Conservation (phyloP, 352 stramenopile genomes). For the Elongisporangium undulatum region DNA sequence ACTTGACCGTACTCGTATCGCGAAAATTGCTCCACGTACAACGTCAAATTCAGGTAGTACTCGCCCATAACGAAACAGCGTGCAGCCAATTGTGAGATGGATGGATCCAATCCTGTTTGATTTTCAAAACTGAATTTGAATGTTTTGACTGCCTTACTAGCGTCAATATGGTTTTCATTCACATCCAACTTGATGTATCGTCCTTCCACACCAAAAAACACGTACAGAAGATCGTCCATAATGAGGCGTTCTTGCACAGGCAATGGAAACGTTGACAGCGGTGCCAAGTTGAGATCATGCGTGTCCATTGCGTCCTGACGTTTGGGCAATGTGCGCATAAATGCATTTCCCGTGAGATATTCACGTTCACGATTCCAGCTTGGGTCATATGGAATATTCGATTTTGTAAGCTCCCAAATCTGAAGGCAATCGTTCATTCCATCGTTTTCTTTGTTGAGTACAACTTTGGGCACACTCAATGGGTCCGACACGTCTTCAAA, state of each 20-base stretch:
- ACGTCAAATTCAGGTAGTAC: constrained; percentile 67
- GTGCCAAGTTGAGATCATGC: constrained; percentile 44
- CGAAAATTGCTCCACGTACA: constrained; percentile 81
- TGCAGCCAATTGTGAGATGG: constrained; percentile 60
- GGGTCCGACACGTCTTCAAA: constrained; percentile 7
- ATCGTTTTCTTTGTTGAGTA: constrained; percentile 48
- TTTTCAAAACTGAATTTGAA: constrained; percentile 65
- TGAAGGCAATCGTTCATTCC: constrained; percentile 47
- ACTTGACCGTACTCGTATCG: constrained; percentile 92
- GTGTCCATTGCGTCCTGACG: constrained; percentile 28
- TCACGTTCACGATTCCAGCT: constrained; percentile 78
- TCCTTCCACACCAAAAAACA: constrained; percentile 75
- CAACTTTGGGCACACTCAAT: constrained; percentile 13
- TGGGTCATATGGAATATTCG: constrained; percentile 81
- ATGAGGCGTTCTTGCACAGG: constrained; percentile 80
- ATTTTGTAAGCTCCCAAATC: constrained; percentile 84
- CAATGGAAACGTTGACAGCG: constrained; percentile 67
- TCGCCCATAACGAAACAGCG: constrained; percentile 70
- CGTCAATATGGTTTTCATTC: constrained; percentile 33
- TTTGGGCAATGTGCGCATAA: constrained; percentile 37
- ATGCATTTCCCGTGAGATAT: constrained; percentile 70
- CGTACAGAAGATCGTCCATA: constrained; percentile 81
- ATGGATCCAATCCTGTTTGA: constrained; percentile 79
- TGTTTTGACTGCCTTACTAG: constrained; percentile 16
- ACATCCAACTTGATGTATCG: constrained; percentile 76